A percentile compares a stretch with the other conserved stretches of the same genome.
These are phyloP conservation scores for Cairneyella variabilis DNA, from an alignment of 495 filamentous ascomycete genomes.

Conservation along the genomic window DNA sequence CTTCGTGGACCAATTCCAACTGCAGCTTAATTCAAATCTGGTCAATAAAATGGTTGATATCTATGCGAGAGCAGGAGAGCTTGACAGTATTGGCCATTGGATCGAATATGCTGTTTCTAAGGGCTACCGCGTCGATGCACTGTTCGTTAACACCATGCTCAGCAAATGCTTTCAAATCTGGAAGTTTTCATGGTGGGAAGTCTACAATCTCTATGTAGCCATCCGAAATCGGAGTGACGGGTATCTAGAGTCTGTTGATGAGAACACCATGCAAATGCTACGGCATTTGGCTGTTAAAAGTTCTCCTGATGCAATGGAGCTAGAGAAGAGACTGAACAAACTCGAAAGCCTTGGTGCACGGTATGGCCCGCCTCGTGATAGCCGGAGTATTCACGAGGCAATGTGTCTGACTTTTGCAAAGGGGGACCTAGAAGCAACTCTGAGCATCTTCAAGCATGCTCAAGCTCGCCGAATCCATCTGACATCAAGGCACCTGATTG, in stretches of 20 bases:
- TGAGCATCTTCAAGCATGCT: conserved; percentile 13
- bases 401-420: conserved; percentile 6
- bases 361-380: neutral
- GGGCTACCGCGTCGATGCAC: conserved; percentile 33
- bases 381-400: neutral
- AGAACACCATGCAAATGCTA: conserved; percentile 29
- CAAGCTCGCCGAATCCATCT: neutral
- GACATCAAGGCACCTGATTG: conserved; percentile 29
- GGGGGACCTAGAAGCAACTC: neutral
- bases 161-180: conserved; percentile 30
- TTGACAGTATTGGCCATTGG: conserved; percentile 28
- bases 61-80: conserved; percentile 38
- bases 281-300: conserved; percentile 1
- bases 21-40: conserved; percentile 32
- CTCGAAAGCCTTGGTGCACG: neutral
- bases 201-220: conserved; percentile 33
- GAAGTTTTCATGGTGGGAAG: conserved; percentile 36
- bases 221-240: conserved; percentile 27
- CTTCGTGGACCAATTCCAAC: conserved; percentile 31
- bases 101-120: conserved; percentile 15
- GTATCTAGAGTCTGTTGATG: conserved; percentile 22
- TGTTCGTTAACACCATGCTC: conserved; percentile 40
- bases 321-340: neutral
- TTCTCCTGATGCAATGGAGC: neutral
- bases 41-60: conserved; percentile 43